Evolutionary conservation across 352 stramenopile species (phyloP).

Genomic region (Globisporangium lucens): DNA sequence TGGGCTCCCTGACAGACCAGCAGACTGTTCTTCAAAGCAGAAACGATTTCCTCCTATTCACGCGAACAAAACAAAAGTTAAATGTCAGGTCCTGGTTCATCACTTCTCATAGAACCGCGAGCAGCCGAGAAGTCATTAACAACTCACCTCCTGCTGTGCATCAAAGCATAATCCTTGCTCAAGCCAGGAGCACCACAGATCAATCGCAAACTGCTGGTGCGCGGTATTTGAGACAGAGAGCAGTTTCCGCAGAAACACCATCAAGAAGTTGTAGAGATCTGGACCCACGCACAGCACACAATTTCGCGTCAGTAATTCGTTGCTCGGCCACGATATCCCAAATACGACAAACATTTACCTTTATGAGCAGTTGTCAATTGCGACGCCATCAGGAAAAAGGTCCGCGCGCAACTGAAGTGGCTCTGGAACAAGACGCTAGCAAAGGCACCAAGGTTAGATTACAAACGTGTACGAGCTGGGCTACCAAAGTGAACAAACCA

Average conservation of each 20-base stretch:
- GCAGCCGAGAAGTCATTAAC: neutral
- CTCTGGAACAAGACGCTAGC: slow-evolving; percentile 46
- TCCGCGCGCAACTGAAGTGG: slow-evolving; percentile 32
- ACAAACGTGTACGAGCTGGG: slow-evolving; percentile 3
- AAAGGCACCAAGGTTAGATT: neutral
- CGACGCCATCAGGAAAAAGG: slow-evolving; percentile 47
- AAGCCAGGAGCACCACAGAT: slow-evolving; percentile 73
- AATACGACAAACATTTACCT: slow-evolving; percentile 21
- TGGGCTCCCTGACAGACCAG: slow-evolving; percentile 31
- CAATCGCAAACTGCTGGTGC: slow-evolving; percentile 59
- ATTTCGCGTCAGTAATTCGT: neutral
- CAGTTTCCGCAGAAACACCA: slow-evolving; percentile 79
- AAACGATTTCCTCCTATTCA: slow-evolving; percentile 52
- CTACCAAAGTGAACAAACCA: neutral
- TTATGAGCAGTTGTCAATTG: slow-evolving; percentile 38
- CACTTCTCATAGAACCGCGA: neutral
- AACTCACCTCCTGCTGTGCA: slow-evolving; percentile 59
- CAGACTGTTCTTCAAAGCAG: slow-evolving; percentile 50
- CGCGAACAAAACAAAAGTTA: neutral
- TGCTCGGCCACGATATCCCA: slow-evolving; percentile 1
- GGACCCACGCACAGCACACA: slow-evolving; percentile 8
- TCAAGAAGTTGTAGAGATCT: slow-evolving; percentile 82
- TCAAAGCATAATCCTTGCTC: slow-evolving; percentile 40
- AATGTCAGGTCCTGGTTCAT: neutral
- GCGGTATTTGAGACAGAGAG: slow-evolving; percentile 42